Evolutionary conservation across 192 early-diverging fungal genomes (phyloP), one percentile per base, ranked within the genome.

Genomic region (Backusella australiensis): DNA sequence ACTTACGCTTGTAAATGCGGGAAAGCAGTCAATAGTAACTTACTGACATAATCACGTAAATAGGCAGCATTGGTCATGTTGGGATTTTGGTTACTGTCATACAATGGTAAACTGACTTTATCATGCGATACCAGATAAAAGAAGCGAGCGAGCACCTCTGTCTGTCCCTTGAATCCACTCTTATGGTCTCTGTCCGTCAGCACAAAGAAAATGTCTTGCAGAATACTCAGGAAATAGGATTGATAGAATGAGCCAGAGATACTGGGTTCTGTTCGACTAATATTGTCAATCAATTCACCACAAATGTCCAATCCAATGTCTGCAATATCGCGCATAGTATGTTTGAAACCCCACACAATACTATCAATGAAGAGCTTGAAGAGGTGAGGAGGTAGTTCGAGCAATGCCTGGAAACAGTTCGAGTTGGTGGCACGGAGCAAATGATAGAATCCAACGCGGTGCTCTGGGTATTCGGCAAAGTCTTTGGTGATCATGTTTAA

Each of bases 401-500:
- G 83, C 52, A 97, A 83, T 2, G 98, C 97, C 29, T 63, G 89
- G 89, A 99, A 99, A 83, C 98, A 99, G 72, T 91, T 84, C 66
- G 88, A 79, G 76, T 95, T 96, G 83, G 99, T 97, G 15, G 95
- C 94, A 52, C 94, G 90, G 72, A 99, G 84, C 71, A 99, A 82
- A 77, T 93, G 94, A 82, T 95, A 99, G 82, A 99, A 97, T 11
- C 93, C 94, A 73, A 93, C 89, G 67, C 98, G 94, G 85, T 97
- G 96, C 83, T 99, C 97, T 12, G 98, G 98, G 82, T 92, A 97
- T 78, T 97, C 96, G 26, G 95, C 89, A 87, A 98, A 97, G 86
- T 99, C 95, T 84, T 98, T 97, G 89, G 95, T 99, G 85, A 99
- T 99, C 98, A 99, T 99, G 86, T 94, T 93, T 80, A 99, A 82